A percentile compares a stretch with the other conserved stretches of the same genome.
Evolutionary conservation across 140 eudicot genomes (phyloP).

Genomic region (Stevia rebaudiana): DNA sequence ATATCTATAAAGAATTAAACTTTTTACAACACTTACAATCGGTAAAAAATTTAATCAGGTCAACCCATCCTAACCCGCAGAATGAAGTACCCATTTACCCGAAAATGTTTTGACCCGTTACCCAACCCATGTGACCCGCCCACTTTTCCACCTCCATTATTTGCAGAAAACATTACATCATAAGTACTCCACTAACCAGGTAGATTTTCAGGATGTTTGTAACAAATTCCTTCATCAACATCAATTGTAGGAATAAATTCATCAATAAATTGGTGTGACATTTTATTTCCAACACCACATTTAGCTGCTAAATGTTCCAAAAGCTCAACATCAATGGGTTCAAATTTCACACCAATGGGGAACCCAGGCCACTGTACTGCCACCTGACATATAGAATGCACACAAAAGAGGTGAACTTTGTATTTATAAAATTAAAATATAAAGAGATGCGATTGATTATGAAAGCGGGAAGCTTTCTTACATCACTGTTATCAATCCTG

Average conservation of each 20-base stretch:
- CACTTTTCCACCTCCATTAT: background rate
- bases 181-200: slow-evolving; percentile 51
- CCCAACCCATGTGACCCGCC: background rate
- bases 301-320: slow-evolving; percentile 77
- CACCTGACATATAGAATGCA: slow-evolving; percentile 36
- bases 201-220: slow-evolving; percentile 82
- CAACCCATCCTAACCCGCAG: slow-evolving; percentile 1
- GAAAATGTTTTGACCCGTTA: background rate
- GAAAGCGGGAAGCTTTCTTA: slow-evolving; percentile 34
- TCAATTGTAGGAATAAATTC: slow-evolving; percentile 87
- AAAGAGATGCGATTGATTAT: background rate
- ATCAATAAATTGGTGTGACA: slow-evolving; percentile 62
- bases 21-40: background rate
- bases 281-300: slow-evolving; percentile 43
- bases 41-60: background rate
- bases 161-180: background rate
- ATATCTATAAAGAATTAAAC: background rate
- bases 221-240: slow-evolving; percentile 65
- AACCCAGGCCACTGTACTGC: slow-evolving; percentile 79
- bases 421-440: background rate
- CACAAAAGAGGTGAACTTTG: slow-evolving; percentile 6
- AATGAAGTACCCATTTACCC: background rate
- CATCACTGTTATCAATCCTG: slow-evolving; percentile 69
- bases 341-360: slow-evolving; percentile 85
- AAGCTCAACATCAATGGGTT: slow-evolving; percentile 75